phyloP scores from a whole-genome alignment of 2,329 filamentous ascomycete genomes.

The Aaosphaeria pasadenensis region DNA sequence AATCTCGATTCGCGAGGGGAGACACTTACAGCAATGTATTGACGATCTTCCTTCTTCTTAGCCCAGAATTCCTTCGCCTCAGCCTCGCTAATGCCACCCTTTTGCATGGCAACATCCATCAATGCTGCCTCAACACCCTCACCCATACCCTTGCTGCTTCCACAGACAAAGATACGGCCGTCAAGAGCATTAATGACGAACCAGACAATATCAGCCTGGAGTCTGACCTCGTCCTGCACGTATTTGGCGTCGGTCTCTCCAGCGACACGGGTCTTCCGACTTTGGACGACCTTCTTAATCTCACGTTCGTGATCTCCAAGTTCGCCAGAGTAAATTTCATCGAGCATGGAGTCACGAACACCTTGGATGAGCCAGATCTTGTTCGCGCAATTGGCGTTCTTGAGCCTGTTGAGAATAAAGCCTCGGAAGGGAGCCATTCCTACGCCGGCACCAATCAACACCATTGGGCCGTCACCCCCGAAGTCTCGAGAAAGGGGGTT shows the following conservation, averaged over 20 bases:
- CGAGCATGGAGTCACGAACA: slow-evolving; percentile 87
- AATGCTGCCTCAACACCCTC: slow-evolving; percentile 89
- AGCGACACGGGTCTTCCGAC: slow-evolving; percentile 40
- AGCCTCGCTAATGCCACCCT: slow-evolving; percentile 78
- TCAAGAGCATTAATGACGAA: slow-evolving; percentile 96
- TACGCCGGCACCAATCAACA: slow-evolving; percentile 93
- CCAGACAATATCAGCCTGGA: slow-evolving; percentile 96
- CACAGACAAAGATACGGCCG: slow-evolving; percentile 93
- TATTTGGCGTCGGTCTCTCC: slow-evolving; percentile 70
- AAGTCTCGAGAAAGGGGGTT: slow-evolving; percentile 94
- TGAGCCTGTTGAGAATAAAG: slow-evolving; percentile 90
- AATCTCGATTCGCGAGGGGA: background rate
- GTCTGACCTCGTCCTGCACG: slow-evolving; percentile 89
- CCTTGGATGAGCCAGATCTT: slow-evolving; percentile 97
- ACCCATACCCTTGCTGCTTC: slow-evolving; percentile 93
- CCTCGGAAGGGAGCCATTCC: slow-evolving; percentile 97
- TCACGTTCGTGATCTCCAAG: slow-evolving; percentile 81
- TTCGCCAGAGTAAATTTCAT: slow-evolving; percentile 95
- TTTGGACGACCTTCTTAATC: slow-evolving; percentile 54
- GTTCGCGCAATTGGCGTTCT: slow-evolving; percentile 94
- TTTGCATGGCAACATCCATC: slow-evolving; percentile 86
- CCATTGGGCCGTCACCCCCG: slow-evolving; percentile 91
- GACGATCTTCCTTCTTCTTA: slow-evolving; percentile 84
- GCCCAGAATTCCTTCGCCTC: slow-evolving; percentile 88
- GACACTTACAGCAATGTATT: slow-evolving; percentile 77